Evolutionary conservation across 352 stramenopile genomes (phyloP), one percentile per base, ranked within the genome.

Genomic region (Pythium biforme): DNA sequence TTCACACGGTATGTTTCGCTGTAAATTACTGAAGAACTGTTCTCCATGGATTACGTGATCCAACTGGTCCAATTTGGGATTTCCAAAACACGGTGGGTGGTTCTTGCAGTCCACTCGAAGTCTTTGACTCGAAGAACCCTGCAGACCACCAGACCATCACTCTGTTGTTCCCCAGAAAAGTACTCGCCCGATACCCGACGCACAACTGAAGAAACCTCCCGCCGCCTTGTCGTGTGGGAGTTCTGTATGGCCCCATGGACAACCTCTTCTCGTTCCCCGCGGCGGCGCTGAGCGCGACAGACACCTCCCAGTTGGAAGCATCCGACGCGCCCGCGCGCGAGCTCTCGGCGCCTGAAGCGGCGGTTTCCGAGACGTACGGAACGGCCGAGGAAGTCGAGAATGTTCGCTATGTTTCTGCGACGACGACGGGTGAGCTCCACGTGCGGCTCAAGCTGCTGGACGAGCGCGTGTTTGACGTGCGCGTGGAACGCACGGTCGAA

Each of bases 401-500:
- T 64, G 54, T 64, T 48, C 53, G 15, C 50, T 50, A 39, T 20
- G 3, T 27, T 54, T 53, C 43, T 25, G 29, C 20, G 15, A 3
- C 25, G 43, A 25, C 31, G 10, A 45, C 49, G 48, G 5, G 27
- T 9, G 11, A 55, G 55, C 55, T 86, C 22, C 73, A 75, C 27
- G 61, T 92, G 45, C 82, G 80, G 3, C 70, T 95, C 43, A 95
- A 95, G 69, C 75, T 81, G 63, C 70, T 94, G 29, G 77, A 92
- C 55, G 86, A 95, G 58, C 86, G 77, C 39, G 79, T 91, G 27
- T 90, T 94, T 52, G 70, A 88, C 26, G 70, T 96, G 20, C 49
- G 72, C 20, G 82, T 77, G 6, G 29, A 68, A 10, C 69, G 57
- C 3, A 64, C 69, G 29, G 81, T 86, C 63, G 66, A 72, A 3